These are phyloP conservation scores for Picea glauca DNA, from an alignment of 75 land plant species.

Conservation along the genomic window DNA sequence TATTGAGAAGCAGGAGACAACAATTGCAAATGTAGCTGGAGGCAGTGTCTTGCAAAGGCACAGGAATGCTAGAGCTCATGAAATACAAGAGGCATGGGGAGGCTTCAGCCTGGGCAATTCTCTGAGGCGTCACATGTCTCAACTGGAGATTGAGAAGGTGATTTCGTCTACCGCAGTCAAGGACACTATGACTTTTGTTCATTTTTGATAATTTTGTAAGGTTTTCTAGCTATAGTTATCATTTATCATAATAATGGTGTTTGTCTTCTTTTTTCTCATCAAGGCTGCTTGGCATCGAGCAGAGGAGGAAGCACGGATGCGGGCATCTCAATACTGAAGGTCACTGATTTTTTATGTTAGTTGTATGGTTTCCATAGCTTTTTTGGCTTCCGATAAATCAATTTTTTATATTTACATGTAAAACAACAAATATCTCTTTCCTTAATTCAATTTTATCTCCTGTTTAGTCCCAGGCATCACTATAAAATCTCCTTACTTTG, in stretches of 20 bases:
- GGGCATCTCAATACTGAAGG: not conserved
- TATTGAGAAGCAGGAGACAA: slow-evolving; percentile 4
- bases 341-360: no score
- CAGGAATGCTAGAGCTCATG: slow-evolving; percentile 49
- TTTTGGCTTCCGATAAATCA: no score
- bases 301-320: slow-evolving; percentile 27
- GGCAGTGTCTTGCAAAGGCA: slow-evolving; percentile 18
- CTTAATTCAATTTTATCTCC: no score
- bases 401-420: no score
- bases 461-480: no score
- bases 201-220: not conserved
- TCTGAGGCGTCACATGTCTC: slow-evolving; percentile 63
- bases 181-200: not conserved
- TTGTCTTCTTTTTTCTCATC: not conserved
- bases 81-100: slow-evolving; percentile 77
- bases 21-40: not conserved
- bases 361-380: no score
- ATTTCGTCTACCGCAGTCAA: not conserved
- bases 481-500: no score
- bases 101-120: slow-evolving; percentile 75
- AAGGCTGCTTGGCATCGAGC: slow-evolving; percentile 38
- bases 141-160: slow-evolving; percentile 76
- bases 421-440: no score
- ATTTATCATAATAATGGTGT: not conserved
- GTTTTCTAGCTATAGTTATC: slow-evolving; percentile 2